Conservation (phyloP, 257 asterid species). For the Henckelia pumila region DNA sequence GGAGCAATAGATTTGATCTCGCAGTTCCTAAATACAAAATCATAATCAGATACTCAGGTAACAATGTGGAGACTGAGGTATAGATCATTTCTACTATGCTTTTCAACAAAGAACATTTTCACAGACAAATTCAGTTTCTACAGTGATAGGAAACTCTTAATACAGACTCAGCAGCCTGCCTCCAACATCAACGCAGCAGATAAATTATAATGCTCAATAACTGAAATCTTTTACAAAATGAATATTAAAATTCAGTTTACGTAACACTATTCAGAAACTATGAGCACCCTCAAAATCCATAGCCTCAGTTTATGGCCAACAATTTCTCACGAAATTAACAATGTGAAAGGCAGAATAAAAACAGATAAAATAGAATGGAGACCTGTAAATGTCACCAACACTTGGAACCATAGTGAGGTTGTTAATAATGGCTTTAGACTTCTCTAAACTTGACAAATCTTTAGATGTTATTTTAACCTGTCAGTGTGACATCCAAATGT, state of each 20-base stretch:
- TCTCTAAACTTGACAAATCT: slow-evolving; percentile 76
- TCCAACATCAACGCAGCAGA: neutral
- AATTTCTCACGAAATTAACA: slow-evolving; percentile 12
- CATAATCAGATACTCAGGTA: slow-evolving; percentile 16
- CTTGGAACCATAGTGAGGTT: slow-evolving; percentile 77
- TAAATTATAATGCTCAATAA: too few relatives aligned
- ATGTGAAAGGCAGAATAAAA: neutral
- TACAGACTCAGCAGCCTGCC: neutral
- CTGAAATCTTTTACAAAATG: neutral
- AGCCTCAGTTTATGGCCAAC: slow-evolving; percentile 17
- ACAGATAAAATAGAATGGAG: slow-evolving; percentile 17
- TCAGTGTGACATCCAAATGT: slow-evolving; percentile 24
- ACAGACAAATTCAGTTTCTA: neutral
- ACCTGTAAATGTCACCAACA: slow-evolving; percentile 93
- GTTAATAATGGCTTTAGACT: slow-evolving; percentile 70
- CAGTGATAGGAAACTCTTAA: neutral
- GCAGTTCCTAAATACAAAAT: slow-evolving; percentile 66
- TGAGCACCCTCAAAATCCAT: neutral
- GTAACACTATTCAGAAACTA: slow-evolving; percentile 2
- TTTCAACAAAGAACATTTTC: slow-evolving; percentile 11
- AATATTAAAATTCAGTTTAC: slow-evolving; percentile 18
- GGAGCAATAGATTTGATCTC: slow-evolving; percentile 88
- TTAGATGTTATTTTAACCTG: slow-evolving; percentile 90
- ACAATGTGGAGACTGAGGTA: neutral
- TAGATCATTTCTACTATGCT: neutral